phyloP scores from a whole-genome alignment of 2,329 filamentous ascomycete species.

The Dissoconium aciculare region DNA sequence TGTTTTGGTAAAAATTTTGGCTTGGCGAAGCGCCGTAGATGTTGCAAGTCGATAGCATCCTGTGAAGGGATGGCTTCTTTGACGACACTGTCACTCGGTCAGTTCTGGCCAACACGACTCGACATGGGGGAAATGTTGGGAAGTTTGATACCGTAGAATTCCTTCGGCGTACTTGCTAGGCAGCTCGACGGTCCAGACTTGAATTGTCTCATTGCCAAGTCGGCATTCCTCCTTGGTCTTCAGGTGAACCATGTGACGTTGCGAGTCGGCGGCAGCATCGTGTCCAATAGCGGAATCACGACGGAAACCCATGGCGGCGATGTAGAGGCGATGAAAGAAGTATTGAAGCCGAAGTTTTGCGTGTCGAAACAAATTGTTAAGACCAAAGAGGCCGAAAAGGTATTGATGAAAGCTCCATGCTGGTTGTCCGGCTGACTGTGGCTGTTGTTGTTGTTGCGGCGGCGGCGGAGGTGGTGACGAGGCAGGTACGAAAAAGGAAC shows the following conservation, averaged over 20 bases:
- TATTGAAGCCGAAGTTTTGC: slow-evolving; percentile 1
- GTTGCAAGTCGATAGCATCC: slow-evolving; percentile 32
- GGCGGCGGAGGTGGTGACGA: slow-evolving; percentile 4
- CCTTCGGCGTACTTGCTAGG: slow-evolving; percentile 57
- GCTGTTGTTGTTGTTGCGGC: slow-evolving; percentile 4
- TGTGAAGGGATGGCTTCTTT: slow-evolving; percentile 31
- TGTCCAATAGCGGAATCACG: slow-evolving; percentile 11
- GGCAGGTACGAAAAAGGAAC: too few relatives aligned
- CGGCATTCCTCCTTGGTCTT: slow-evolving; percentile 37
- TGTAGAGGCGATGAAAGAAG: slow-evolving; percentile 2
- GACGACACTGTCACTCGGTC: slow-evolving; percentile 27
- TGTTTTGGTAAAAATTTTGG: slow-evolving; percentile 24
- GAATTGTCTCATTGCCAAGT: slow-evolving; percentile 36
- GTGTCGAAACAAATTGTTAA: not conserved
- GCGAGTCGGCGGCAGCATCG: slow-evolving; percentile 6
- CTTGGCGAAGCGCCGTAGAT: slow-evolving; percentile 65
- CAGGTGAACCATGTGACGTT: slow-evolving; percentile 26
- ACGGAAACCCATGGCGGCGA: slow-evolving; percentile 6
- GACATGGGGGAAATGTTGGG: slow-evolving; percentile 6
- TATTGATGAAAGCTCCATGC: not conserved
- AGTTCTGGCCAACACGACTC: too few relatives aligned
- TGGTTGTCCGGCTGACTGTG: too few relatives aligned
- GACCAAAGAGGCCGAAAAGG: not conserved
- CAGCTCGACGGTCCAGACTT: slow-evolving; percentile 56
- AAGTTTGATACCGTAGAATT: slow-evolving; percentile 47